Evolutionary conservation across 2,329 filamentous ascomycete genomes (phyloP), one percentile per base, ranked within the genome.

Genomic region (Endocalyx cinctus): DNA sequence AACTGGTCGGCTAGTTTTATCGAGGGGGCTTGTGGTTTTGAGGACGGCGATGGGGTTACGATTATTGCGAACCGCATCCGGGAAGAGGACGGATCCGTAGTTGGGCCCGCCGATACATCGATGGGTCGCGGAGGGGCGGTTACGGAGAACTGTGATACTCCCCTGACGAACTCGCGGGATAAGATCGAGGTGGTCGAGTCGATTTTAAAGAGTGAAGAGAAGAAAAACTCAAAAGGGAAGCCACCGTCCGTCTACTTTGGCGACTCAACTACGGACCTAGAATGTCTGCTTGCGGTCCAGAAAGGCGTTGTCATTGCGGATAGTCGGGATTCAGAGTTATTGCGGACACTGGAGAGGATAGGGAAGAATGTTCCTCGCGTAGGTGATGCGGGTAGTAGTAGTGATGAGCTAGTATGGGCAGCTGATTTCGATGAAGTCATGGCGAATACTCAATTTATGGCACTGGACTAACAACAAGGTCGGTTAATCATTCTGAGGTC

Each of bases 181-280:
- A 76, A 76, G 55, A 45, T 64, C 13, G 51, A 57, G 10, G 66
- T 59, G 3, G 46, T 73, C 37, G 34, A 50, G n/a, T 45, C 53
- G 6, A 42, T 64, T 27, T 38, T 46, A 19, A 34, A 34, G 6
- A 8, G 20, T 8, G 17, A 17, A 29, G 27, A 39, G 14, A 16
- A 14, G 13, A 47, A 47, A n/a, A 42, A 48, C 5, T 42, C 36
- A 2, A 8, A 37, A 17, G 27, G 27, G 14, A 31, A 29, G 35
- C 43, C 35, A 47, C 49, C 38, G 5, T 49, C 60, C n/a, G 50
- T 73, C n/a, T 79, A 78, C 54, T 67, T 77, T 49, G 74, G 74
- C 6, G 74, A 79, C 49, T 76, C 74, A 17, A 63, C 64, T 2
- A 77, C 74, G 2, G 74, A 79, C 48, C 52, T 78, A 35, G 66